Conservation (phyloP, 2,329 filamentous ascomycete genomes). For the Magnaporthales sp. region DNA sequence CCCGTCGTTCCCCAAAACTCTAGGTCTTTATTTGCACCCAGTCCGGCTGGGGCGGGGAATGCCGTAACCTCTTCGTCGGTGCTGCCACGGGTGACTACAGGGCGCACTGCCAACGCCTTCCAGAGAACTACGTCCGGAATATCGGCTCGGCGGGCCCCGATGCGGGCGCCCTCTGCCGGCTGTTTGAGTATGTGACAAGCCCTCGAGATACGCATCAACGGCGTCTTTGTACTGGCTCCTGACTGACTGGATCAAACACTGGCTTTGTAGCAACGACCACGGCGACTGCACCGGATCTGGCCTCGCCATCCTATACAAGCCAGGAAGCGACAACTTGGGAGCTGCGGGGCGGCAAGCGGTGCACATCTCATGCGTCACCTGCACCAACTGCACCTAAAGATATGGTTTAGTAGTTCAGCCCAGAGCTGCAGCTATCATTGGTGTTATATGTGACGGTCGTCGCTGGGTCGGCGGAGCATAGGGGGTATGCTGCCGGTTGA, state of each 20-base stretch:
- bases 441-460: not conserved
- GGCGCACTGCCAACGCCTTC: conserved; percentile 1
- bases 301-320: not conserved
- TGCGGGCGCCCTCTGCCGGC: conserved; percentile 4
- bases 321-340: not conserved
- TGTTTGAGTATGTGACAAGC: conserved; percentile 3
- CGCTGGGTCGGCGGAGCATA: not conserved
- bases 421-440: not conserved
- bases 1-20: not conserved
- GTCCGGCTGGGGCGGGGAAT: not conserved
- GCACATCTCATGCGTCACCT: conserved; percentile 4
- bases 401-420: not conserved
- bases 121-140: not conserved
- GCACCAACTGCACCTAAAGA: conserved; percentile 4
- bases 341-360: not conserved
- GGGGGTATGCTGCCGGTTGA: not conserved
- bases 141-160: conserved; percentile 3
- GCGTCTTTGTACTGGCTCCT: not conserved
- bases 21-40: conserved; percentile 4
- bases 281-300: conserved; percentile 3
- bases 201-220: not conserved
- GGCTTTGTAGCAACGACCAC: not conserved
- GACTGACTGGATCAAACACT: not conserved
- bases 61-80: not conserved
- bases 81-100: not conserved